These are phyloP conservation scores for Fusarium newnesense DNA, from an alignment of 2,329 filamentous ascomycete species.

Conservation along the genomic window DNA sequence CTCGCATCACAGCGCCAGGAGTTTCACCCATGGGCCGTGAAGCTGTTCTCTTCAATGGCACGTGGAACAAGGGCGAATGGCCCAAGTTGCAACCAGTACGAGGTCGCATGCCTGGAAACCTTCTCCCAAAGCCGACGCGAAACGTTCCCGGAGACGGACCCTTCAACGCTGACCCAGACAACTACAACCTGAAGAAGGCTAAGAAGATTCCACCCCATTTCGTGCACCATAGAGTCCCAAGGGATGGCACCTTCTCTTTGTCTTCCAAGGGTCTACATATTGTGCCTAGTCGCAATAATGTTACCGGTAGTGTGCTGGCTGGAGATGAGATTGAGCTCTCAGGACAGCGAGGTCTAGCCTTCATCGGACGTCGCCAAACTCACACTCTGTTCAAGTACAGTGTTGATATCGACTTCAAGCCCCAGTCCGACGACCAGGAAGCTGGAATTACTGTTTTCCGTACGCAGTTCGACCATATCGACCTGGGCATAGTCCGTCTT, in stretches of 20 bases:
- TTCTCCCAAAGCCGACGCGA: constrained; percentile 3
- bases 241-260: neutral
- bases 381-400: constrained; percentile 24
- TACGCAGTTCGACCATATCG: constrained; percentile 32
- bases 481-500: constrained; percentile 10
- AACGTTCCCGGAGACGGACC: constrained; percentile 9
- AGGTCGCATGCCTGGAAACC: constrained; percentile 46
- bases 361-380: constrained; percentile 22
- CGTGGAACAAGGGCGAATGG: constrained; percentile 61
- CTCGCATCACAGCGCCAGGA: constrained; percentile 24
- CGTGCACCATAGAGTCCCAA: constrained; percentile 19
- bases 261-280: constrained; percentile 6
- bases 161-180: constrained; percentile 18
- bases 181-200: neutral
- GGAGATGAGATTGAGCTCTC: constrained; percentile 16
- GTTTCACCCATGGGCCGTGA: constrained; percentile 59
- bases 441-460: constrained; percentile 22
- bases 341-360: constrained; percentile 12
- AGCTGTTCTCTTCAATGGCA: constrained; percentile 57
- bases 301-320: neutral
- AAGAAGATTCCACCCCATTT: constrained; percentile 10
- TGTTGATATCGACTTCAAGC: constrained; percentile 16
- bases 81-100: constrained; percentile 51
- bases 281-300: constrained; percentile 14
- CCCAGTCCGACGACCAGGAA: neutral